Percentiles rank a stretch among this genome's conserved stretches.
phyloP scores from a whole-genome alignment of 2,329 filamentous ascomycete species.

The Xylaria sp. region DNA sequence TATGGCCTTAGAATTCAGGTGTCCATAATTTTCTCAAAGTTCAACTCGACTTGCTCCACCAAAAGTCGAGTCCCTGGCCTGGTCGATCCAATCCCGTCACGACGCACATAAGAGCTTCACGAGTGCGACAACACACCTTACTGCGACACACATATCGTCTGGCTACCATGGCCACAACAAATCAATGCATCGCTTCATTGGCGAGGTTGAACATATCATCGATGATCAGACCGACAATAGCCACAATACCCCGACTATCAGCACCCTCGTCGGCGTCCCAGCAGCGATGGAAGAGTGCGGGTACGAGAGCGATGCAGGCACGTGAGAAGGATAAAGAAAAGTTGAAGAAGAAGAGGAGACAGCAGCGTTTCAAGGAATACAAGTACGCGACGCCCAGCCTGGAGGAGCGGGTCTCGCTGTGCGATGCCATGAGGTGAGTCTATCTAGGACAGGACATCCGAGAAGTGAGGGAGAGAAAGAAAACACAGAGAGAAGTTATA shows the following conservation, averaged over 20 bases:
- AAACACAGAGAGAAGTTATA: background rate
- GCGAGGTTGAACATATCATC: conserved; percentile 61
- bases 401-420: conserved; percentile 80
- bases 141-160: background rate
- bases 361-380: conserved; percentile 75
- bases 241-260: conserved; percentile 61
- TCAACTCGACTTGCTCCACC: conserved; percentile 29
- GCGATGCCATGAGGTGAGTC: conserved; percentile 89
- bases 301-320: conserved; percentile 47
- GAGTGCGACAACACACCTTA: conserved; percentile 29
- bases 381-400: conserved; percentile 71
- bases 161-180: conserved; percentile 61
- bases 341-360: conserved; percentile 67
- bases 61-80: background rate
- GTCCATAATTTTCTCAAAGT: conserved; percentile 30
- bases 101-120: conserved; percentile 35
- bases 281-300: conserved; percentile 55
- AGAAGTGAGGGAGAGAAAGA: background rate
- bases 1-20: conserved; percentile 38
- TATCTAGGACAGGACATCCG: conserved; percentile 17
- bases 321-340: conserved; percentile 63
- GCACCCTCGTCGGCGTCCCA: conserved; percentile 58
- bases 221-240: conserved; percentile 55
- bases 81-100: conserved; percentile 2
- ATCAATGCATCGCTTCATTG: conserved; percentile 66